Base-by-base conservation (phyloP, 305 asterid genomes). In the Galium porrigens region DNA sequence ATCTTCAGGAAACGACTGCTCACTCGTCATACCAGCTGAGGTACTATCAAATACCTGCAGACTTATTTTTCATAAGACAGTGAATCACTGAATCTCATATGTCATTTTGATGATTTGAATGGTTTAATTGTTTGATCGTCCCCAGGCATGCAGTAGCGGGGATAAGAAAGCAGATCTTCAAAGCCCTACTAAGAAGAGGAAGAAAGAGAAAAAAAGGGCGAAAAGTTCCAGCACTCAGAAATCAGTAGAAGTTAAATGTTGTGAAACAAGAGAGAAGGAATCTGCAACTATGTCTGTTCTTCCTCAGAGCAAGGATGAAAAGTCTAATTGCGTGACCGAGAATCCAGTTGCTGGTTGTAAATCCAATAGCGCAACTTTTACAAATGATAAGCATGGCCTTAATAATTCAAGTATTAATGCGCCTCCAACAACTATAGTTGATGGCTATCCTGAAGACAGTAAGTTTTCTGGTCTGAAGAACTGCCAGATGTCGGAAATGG, bases 111-210 rank as follows among this genome's bases (percentile, higher is more conserved):
- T 76, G 77, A 67, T 78, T 70, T 65, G 58, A 71, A 71, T 77
- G 57, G 78, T 77, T 81, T 78, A 82, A 86, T 84, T 78, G 72
- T 76, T 83, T 81, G 76, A 68, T 78, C 78, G 62, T 81, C 75
- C 62, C 61, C 96, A 92, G 97, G 96, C 81, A 80, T 73, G 91
- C 78, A 78, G 69, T 73, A 74, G 80, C 73, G 86, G 85, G 72
- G 76, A 67, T 71, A 78, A 72, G 64, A 82, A 77, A 62, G 86
- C 79, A 76, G 79, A 80, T 69, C 71, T 65, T 27, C 81, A 80
- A 78, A 77, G 78, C 82, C 85, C 82, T 74, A 44, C 85, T 66
- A 82, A 84, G 79, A 92, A 83, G 94, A 84, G 76, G 77, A 83
- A 80, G 84, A 89, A 81, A 84, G 94, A 82, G 72, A 87, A 83